Evolutionary conservation across 352 stramenopile species (phyloP).

Genomic region (Phytophthora boehmeriae): DNA sequence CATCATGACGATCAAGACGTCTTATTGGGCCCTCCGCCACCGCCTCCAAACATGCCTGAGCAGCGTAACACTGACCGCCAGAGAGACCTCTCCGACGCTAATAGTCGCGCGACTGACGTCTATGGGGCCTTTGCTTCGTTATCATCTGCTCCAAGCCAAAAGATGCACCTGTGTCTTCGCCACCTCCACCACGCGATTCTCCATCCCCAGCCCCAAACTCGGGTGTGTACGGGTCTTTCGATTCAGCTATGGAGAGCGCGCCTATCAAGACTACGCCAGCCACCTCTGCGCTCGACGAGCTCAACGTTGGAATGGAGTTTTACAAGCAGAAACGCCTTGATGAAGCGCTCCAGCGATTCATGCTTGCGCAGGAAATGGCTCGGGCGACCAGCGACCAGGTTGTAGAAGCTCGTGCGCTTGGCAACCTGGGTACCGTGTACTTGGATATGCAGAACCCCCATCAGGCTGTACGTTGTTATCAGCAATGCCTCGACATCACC

Average conservation of each 20-base stretch:
- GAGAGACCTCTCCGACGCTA: not conserved
- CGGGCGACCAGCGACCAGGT: slow-evolving; percentile 50
- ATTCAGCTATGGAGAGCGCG: slow-evolving; percentile 4
- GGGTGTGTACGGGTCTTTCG: slow-evolving; percentile 34
- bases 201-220: slow-evolving; percentile 19
- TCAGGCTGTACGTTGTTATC: slow-evolving; percentile 76
- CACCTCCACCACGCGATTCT: not conserved
- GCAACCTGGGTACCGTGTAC: slow-evolving; percentile 81
- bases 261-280: slow-evolving; percentile 14
- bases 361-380: slow-evolving; percentile 64
- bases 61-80: slow-evolving; percentile 14
- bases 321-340: slow-evolving; percentile 76
- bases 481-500: slow-evolving; percentile 79
- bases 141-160: slow-evolving; percentile 10
- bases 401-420: slow-evolving; percentile 75
- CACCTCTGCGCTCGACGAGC: slow-evolving; percentile 61
- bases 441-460: slow-evolving; percentile 72
- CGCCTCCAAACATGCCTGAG: slow-evolving; percentile 15
- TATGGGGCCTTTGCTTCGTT: slow-evolving; percentile 49
- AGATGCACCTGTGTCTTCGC: slow-evolving; percentile 1
- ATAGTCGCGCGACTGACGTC: slow-evolving; percentile 4
- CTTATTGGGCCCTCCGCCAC: slow-evolving; percentile 17
- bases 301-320: slow-evolving; percentile 78
- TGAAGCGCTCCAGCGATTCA: slow-evolving; percentile 67
- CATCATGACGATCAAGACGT: slow-evolving; percentile 17